Conservation (phyloP, 306 rosid species). For the Gastrolobium bilobum region DNA sequence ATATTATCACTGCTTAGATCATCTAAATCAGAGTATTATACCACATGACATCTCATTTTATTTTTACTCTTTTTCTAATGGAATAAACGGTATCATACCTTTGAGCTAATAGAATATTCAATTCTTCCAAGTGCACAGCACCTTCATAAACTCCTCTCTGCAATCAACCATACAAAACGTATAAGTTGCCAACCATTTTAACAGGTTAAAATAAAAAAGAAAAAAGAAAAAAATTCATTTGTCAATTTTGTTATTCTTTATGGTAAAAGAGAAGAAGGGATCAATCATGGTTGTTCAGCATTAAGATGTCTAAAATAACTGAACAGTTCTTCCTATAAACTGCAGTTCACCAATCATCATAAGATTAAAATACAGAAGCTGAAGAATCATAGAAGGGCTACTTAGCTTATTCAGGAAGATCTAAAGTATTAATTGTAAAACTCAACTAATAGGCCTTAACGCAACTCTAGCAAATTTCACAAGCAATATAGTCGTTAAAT, state of each 20-base stretch:
- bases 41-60: not conserved
- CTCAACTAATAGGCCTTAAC: not conserved
- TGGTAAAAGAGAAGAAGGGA: not conserved
- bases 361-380: slow-evolving; percentile 19
- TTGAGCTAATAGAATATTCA: slow-evolving; percentile 66
- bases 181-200: slow-evolving; percentile 19
- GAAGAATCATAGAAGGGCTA: slow-evolving; percentile 5
- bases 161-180: slow-evolving; percentile 37
- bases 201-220: not conserved
- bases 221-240: not conserved
- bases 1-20: not conserved
- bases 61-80: not conserved
- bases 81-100: slow-evolving; percentile 55
- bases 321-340: slow-evolving; percentile 2
- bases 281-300: slow-evolving; percentile 17
- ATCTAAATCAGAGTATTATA: not conserved
- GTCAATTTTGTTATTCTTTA: not conserved
- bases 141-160: slow-evolving; percentile 72
- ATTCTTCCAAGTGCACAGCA: slow-evolving; percentile 82
- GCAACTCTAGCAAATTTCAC: not conserved
- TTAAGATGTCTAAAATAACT: slow-evolving; percentile 4
- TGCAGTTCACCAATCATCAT: slow-evolving; percentile 1
- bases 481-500: not conserved
- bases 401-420: not conserved
- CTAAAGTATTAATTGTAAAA: not conserved